A percentile compares a stretch with the other conserved stretches of the same genome.
These are phyloP conservation scores for Diospyros lotus DNA, from an alignment of 148 eudicot species.

Conservation along the genomic window DNA sequence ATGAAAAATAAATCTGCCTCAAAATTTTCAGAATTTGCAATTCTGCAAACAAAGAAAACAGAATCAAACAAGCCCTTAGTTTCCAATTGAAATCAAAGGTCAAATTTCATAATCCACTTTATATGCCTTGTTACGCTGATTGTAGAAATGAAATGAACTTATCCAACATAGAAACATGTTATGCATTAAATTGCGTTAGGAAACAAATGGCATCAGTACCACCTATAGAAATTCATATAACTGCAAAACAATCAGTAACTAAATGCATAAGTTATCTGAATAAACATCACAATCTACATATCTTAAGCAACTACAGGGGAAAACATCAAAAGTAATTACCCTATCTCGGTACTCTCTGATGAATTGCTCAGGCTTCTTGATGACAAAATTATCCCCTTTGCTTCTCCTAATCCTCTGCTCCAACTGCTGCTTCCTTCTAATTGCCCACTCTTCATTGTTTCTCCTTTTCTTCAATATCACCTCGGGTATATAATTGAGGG, in stretches of 20 bases:
- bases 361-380: slow-evolving; percentile 80
- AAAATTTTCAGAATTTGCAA: too few species aligned
- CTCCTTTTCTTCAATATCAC: slow-evolving; percentile 87
- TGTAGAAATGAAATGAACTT: too few species aligned
- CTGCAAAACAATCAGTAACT: not conserved
- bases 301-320: not conserved
- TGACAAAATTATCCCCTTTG: slow-evolving; percentile 37
- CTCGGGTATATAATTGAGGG: slow-evolving; percentile 59
- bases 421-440: slow-evolving; percentile 62
- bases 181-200: not conserved
- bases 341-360: slow-evolving; percentile 57
- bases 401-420: slow-evolving; percentile 53
- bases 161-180: too few species aligned
- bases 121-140: not conserved
- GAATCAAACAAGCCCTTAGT: too few species aligned
- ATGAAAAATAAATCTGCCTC: too few species aligned
- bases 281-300: not conserved
- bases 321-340: slow-evolving; percentile 25
- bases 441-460: slow-evolving; percentile 81
- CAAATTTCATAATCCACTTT: not conserved
- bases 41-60: too few species aligned
- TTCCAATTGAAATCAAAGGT: not conserved
- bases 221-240: not conserved
- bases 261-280: not conserved
- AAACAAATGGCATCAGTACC: not conserved